Evolutionary conservation across 805 yeast species (phyloP).

Genomic region (Metschnikowia similis): DNA sequence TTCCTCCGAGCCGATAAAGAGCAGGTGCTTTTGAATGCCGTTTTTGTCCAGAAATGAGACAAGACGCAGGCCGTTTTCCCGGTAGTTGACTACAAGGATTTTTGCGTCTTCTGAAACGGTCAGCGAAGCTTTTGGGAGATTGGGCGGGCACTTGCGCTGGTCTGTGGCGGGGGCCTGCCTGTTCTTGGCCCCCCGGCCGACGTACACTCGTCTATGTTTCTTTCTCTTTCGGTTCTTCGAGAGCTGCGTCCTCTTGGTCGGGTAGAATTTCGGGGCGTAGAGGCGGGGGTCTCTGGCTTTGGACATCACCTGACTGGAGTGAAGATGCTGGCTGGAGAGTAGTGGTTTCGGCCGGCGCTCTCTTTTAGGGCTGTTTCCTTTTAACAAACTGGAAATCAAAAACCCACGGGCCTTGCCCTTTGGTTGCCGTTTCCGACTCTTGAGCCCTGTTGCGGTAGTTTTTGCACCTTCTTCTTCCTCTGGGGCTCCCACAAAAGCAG

Average conservation of each 20-base stretch:
- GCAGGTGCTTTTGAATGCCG: not conserved
- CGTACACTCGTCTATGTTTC: not conserved
- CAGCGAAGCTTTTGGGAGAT: not conserved
- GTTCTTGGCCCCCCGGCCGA: not conserved
- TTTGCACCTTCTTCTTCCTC: not conserved
- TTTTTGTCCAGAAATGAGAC: not conserved
- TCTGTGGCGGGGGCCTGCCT: not conserved
- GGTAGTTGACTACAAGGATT: slow-evolving; percentile 1
- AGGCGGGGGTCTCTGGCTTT: not conserved
- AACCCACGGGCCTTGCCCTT: not conserved
- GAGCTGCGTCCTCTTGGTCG: not conserved
- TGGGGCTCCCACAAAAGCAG: not conserved
- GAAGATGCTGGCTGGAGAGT: not conserved
- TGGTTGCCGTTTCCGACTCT: not conserved
- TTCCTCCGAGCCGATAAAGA: not conserved
- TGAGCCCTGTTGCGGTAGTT: too few species aligned
- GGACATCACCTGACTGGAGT: not conserved
- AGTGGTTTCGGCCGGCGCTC: not conserved
- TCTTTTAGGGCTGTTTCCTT: not conserved
- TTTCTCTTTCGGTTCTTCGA: not conserved
- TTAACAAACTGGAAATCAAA: not conserved
- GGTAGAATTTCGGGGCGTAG: not conserved
- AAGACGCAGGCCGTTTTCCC: slow-evolving; percentile 3
- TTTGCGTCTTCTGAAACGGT: not conserved
- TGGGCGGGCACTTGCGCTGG: not conserved